Percentiles rank a stretch among this genome's conserved stretches.
phyloP scores from a whole-genome alignment of 352 stramenopile species.

The Stephanocyclus meneghinianus region DNA sequence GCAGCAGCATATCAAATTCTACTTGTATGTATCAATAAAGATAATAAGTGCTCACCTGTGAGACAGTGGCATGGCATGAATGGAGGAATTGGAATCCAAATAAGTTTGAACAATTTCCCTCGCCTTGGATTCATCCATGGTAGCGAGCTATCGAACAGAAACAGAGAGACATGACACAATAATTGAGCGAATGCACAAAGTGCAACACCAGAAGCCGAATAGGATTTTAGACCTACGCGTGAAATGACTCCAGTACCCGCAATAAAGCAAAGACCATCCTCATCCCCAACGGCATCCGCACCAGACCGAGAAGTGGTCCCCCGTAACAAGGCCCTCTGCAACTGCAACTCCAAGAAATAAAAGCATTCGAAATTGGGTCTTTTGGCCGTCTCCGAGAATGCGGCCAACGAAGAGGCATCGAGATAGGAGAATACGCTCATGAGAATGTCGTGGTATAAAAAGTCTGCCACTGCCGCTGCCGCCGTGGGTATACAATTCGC shows the following conservation, averaged over 20 bases:
- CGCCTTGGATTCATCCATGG: constrained; percentile 46
- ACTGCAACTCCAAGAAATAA: constrained; percentile 75
- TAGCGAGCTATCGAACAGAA: constrained; percentile 25
- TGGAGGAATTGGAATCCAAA: constrained; percentile 60
- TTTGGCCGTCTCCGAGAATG: constrained; percentile 67
- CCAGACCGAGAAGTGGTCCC: constrained; percentile 1
- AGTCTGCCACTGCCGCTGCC: constrained; percentile 9
- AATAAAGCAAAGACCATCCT: constrained; percentile 32
- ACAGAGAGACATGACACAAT: neutral
- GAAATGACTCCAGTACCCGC: constrained; percentile 54
- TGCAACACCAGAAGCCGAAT: neutral
- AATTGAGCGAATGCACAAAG: neutral
- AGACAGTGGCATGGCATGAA: constrained; percentile 59
- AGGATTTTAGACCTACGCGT: constrained; percentile 15
- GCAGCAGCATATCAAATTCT: too few species aligned
- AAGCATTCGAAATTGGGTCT: constrained; percentile 73
- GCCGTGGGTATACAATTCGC: neutral
- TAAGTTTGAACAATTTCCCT: constrained; percentile 64
- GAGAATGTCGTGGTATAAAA: constrained; percentile 73
- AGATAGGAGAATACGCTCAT: constrained; percentile 73
- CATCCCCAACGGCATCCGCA: neutral
- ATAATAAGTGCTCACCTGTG: constrained; percentile 25
- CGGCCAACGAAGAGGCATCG: constrained; percentile 50
- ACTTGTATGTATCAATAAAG: neutral
- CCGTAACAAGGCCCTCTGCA: constrained; percentile 61